Evolutionary conservation across 129 eudicot species (phyloP), one percentile per base, ranked within the genome.

Genomic region (Pulicaria dysenterica): DNA sequence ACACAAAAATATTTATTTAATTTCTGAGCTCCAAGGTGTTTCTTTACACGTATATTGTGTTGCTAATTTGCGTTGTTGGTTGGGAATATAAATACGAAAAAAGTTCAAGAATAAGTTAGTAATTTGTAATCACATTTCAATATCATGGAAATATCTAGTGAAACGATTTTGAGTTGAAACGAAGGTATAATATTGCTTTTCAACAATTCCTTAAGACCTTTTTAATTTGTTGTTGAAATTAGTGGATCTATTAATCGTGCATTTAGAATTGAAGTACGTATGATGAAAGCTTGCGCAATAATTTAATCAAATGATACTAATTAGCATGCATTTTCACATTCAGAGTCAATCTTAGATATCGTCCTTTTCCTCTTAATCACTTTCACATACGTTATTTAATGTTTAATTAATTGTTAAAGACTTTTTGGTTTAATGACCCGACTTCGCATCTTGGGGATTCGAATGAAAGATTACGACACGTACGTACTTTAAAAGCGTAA

Each of bases 291-390:
- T 24, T n/a, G 7, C 58, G 8, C 50, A 15, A 36, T 68, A 68
- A 51, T 36, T 17, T n/a, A 54, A 54, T 41, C 5, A 46, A 70
- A 24, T 9, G 68, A 72, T 58, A 46, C 77, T 69, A 72, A 58
- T 11, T n/a, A 31, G 58, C 36, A 2, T 57, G 58, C 68, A 58
- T 44, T 58, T 72, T 72, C 77, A 72, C 77, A 72, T 72, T 72
- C n/a, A 11, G 2, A 59, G 67, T 72, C 77, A 58, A 58, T 72
- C 1, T 5, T 10, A 31, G n/a, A n/a, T n/a, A 58, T 57, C 60
- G 37, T 51, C 6, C 17, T 51, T 69, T 37, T 69, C 4, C 51
- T 13, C 11, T 58, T 17, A n/a, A n/a, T n/a, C n/a, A 70, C 57
- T 42, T 71, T 42, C 34, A 9, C 67, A n/a, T 34, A 15, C 16